phyloP scores from a whole-genome alignment of 169 alveolate species.

The Haemoproteus tartakovskyi region DNA sequence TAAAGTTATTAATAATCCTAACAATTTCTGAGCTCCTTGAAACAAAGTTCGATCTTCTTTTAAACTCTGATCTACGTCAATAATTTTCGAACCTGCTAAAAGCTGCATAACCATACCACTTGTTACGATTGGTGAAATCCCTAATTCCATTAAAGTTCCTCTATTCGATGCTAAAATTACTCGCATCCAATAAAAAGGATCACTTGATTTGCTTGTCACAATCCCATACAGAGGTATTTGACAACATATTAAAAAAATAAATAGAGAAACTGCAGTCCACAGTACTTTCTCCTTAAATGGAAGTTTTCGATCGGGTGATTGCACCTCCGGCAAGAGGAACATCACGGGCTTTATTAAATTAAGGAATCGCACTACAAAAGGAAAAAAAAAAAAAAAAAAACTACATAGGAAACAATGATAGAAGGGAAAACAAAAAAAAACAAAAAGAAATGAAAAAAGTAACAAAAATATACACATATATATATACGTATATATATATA shows the following conservation, averaged over 20 bases:
- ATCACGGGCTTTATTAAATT: constrained; percentile 94
- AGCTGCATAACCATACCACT: constrained; percentile 99
- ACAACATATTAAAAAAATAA: constrained; percentile 96
- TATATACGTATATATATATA: too few relatives aligned
- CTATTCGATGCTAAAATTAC: constrained; percentile 98
- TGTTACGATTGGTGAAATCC: constrained; percentile 98
- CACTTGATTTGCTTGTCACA: constrained; percentile 92
- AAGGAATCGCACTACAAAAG: constrained; percentile 87
- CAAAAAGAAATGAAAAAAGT: too few relatives aligned
- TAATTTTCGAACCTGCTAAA: constrained; percentile 98
- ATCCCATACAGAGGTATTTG: constrained; percentile 99
- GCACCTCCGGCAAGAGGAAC: constrained; percentile 97
- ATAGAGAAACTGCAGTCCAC: constrained; percentile 97
- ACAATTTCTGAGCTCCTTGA: constrained; percentile 94
- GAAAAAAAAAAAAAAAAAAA: background rate
- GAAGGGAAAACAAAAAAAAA: too few relatives aligned
- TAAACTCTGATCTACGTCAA: constrained; percentile 96
- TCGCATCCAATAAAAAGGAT: constrained; percentile 98
- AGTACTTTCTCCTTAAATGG: constrained; percentile 94
- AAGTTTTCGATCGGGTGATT: constrained; percentile 92
- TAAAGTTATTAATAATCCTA: constrained; percentile 96
- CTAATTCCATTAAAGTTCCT: constrained; percentile 99
- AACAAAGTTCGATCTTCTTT: constrained; percentile 97
- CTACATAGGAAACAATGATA: too few relatives aligned
- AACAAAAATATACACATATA: too few relatives aligned